These are phyloP conservation scores for Powellomyces hirtus DNA, from an alignment of 192 early-diverging fungal species.

Conservation along the genomic window DNA sequence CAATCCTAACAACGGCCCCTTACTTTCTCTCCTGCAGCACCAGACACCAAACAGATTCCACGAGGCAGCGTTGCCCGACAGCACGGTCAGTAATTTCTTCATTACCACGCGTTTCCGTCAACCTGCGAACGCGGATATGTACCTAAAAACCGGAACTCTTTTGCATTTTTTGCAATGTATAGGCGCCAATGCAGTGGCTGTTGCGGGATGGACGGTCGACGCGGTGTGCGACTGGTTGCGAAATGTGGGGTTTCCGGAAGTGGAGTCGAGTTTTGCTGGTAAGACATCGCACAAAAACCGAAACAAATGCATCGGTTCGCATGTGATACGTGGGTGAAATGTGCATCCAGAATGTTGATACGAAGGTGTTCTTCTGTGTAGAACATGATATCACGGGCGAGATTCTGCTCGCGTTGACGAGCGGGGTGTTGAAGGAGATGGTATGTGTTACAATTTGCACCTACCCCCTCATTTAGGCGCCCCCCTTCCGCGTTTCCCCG, in stretches of 20 bases:
- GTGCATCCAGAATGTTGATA: background rate
- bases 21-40: background rate
- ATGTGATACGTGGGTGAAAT: background rate
- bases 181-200: too few species aligned
- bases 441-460: too few species aligned
- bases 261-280: conserved; percentile 2
- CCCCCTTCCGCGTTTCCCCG: too few species aligned
- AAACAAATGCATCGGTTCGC: background rate
- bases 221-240: conserved; percentile 4
- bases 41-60: background rate
- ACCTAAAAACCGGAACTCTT: background rate
- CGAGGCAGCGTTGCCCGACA: background rate
- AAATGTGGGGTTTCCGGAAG: conserved; percentile 4
- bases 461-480: too few species aligned
- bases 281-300: background rate
- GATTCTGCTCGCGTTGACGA: conserved; percentile 2
- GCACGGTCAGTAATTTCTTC: background rate
- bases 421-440: conserved; percentile 5
- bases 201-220: background rate
- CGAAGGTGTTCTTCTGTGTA: background rate
- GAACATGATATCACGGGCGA: conserved; percentile 9
- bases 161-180: background rate
- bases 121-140: too few species aligned
- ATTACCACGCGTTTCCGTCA: background rate
- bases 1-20: background rate